These are phyloP conservation scores for Corniculantispora saksenae DNA, from an alignment of 2,329 filamentous ascomycete genomes.

Conservation along the genomic window DNA sequence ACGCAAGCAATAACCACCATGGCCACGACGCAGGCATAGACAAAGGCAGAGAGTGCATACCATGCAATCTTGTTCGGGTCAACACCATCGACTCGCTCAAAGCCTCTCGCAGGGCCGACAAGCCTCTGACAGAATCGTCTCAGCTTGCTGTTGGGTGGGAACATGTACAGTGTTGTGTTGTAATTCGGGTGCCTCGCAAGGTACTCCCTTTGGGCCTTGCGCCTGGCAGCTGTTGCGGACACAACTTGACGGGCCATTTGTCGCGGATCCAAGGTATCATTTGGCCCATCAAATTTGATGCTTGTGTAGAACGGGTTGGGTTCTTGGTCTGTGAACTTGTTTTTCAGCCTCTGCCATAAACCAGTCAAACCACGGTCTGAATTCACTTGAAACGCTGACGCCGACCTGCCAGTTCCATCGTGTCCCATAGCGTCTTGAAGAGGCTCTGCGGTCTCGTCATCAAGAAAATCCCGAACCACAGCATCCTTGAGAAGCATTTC, in stretches of 20 bases:
- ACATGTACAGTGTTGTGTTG: constrained; percentile 89
- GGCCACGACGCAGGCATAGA: constrained; percentile 89
- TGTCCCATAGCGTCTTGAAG: constrained; percentile 32
- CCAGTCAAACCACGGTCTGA: constrained; percentile 48
- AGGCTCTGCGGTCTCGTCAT: constrained; percentile 55
- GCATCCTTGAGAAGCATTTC: constrained; percentile 97
- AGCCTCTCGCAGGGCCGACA: constrained; percentile 87
- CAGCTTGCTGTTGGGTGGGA: constrained; percentile 74
- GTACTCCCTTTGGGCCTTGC: constrained; percentile 88
- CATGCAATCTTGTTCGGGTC: constrained; percentile 86
- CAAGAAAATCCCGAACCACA: constrained; percentile 90
- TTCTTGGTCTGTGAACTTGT: constrained; percentile 63
- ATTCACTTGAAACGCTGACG: background rate
- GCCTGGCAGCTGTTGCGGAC: constrained; percentile 76
- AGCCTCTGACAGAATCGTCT: constrained; percentile 83
- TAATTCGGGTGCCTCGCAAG: constrained; percentile 83
- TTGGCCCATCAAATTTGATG: constrained; percentile 65
- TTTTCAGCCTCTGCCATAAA: constrained; percentile 61
- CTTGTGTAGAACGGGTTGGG: constrained; percentile 95
- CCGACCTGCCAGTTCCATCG: background rate
- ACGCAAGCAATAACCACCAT: constrained; percentile 98
- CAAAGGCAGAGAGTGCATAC: constrained; percentile 91
- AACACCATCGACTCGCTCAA: constrained; percentile 83
- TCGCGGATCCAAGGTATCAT: constrained; percentile 79
- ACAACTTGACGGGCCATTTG: constrained; percentile 91